phyloP scores from a whole-genome alignment of 2,329 filamentous ascomycete species.

The Gnomoniopsis sp. region DNA sequence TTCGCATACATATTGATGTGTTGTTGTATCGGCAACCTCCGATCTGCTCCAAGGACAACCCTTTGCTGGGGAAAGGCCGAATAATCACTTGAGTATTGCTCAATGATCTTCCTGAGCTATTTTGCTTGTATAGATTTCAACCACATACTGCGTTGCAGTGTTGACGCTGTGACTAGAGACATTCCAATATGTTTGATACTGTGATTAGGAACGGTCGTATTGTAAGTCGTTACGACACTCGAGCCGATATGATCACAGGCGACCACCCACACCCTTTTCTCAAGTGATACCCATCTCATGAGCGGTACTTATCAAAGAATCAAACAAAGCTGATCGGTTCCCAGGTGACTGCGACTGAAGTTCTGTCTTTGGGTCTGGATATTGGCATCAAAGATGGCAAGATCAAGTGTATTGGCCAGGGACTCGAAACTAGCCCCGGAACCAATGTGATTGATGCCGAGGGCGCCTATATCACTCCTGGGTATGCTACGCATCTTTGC shows the following conservation, averaged over 20 bases:
- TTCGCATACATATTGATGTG: background rate
- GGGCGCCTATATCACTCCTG: conserved; percentile 41
- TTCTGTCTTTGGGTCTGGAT: conserved; percentile 38
- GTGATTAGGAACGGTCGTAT: conserved; percentile 25
- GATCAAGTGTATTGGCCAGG: conserved; percentile 40
- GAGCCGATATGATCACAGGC: background rate
- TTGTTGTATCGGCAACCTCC: background rate
- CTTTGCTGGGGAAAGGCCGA: background rate
- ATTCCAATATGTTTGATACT: conserved; percentile 19
- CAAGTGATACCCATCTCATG: no score
- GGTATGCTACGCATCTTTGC: conserved; percentile 12
- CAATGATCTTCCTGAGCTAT: background rate
- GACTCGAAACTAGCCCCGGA: conserved; percentile 28
- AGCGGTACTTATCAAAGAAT: no score
- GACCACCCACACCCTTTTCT: background rate
- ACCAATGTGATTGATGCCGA: conserved; percentile 41
- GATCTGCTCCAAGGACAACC: background rate
- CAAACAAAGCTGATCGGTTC: background rate
- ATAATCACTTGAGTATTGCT: background rate
- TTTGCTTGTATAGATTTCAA: background rate
- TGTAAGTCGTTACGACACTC: conserved; percentile 11
- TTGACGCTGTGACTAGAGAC: no score
- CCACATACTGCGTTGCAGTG: conserved; percentile 8
- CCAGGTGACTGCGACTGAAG: conserved; percentile 43
- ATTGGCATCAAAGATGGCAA: conserved; percentile 45